Evolutionary conservation across 768 basidiomycete species (phyloP), one percentile per base, ranked within the genome.

Genomic region (Collybia mongolica): DNA sequence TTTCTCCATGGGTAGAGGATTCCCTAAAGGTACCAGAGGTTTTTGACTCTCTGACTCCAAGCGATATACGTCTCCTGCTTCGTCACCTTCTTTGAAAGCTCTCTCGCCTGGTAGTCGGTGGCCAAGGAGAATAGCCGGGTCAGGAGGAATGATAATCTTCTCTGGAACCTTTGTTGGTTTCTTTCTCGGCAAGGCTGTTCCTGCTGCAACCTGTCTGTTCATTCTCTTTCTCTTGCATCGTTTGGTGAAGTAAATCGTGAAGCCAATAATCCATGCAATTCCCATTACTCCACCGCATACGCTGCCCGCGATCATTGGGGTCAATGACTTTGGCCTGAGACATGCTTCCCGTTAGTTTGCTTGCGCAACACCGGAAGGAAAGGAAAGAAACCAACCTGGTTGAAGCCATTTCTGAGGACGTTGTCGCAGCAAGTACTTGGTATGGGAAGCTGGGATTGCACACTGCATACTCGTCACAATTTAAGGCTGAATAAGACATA

Each of bases 81-180:
- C 7, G 36, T 22, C 18, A 20, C 14, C 36, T 8, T 36, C 38
- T 11, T 52, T 46, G 43, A 56, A 56, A 6, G 55, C 55, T 37
- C 53, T 46, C 49, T 74, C 67, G 11, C 80, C 79, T 2, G 79
- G 74, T 48, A 63, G 55, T 18, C 68, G 61, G 40, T 73, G 69
- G 17, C 80, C 80, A 39, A 79, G 66, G n/a, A 84, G 62, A 24
- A 85, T 71, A 36, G 83, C 84, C n/a, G 84, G 83, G 63, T 86
- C 84, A 1, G 83, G 83, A 17, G 83, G 83, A 17, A 84, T 80
- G 44, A 84, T 70, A 48, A 82, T 68, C 41, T 67, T 74, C 56
- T 79, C 67, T 15, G 70, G 64, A 40, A 66, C 61, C 43, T 67
- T 63, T 47, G 70, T 56, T 48, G 69, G 67, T 58, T 73, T 75